These are phyloP conservation scores for Acacia concinna DNA, from an alignment of 331 rosid species.

Conservation along the genomic window DNA sequence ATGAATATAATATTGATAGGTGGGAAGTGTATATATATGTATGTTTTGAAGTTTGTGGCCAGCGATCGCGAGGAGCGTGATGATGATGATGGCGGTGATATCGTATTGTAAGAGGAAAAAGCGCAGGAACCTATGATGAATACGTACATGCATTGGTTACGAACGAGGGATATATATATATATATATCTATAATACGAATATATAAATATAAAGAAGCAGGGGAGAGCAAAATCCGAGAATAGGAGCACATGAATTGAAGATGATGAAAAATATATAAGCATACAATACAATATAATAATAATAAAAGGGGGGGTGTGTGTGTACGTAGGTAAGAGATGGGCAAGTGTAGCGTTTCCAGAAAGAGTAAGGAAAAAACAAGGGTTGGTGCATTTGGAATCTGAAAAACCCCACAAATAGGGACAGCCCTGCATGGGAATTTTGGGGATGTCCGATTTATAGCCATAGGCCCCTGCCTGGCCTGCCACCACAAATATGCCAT, in stretches of 20 bases:
- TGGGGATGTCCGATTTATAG: constrained; percentile 19
- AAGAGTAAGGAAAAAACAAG: constrained; percentile 37
- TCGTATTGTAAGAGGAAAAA: background rate
- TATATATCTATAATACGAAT: too few species aligned
- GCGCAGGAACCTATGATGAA: background rate
- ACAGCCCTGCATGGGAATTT: constrained; percentile 27
- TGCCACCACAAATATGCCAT: background rate
- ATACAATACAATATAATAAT: too few species aligned
- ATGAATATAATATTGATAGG: background rate
- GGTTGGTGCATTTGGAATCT: constrained; percentile 44
- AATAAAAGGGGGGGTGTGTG: background rate
- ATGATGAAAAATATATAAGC: background rate
- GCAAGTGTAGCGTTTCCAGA: constrained; percentile 33
- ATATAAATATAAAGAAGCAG: background rate
- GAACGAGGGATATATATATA: background rate
- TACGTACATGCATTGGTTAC: background rate
- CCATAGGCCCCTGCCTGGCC: background rate
- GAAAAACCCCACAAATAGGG: constrained; percentile 42
- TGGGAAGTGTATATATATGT: too few species aligned
- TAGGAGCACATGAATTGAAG: background rate
- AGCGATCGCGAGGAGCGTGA: background rate
- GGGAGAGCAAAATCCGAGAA: background rate
- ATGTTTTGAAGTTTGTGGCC: background rate
- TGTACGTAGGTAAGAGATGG: constrained; percentile 30
- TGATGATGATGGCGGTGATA: background rate